phyloP scores from a whole-genome alignment of 306 rosid genomes.

The Psophocarpus tetragonolobus region DNA sequence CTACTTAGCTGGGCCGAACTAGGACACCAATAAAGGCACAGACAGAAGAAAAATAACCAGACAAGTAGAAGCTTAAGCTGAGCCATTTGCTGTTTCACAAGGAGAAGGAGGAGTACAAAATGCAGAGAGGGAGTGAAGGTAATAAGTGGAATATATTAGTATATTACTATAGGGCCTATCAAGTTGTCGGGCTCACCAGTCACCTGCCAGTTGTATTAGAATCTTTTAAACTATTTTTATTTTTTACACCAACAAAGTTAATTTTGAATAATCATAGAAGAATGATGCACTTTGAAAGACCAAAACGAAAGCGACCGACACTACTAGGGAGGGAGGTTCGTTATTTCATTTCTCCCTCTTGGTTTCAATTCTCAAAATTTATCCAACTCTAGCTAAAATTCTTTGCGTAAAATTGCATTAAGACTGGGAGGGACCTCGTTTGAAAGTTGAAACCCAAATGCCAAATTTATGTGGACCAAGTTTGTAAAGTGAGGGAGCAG shows the following conservation, averaged over 20 bases:
- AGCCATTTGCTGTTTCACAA: slow-evolving; percentile 43
- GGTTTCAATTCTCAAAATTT: neutral
- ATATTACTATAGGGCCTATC: slow-evolving; percentile 12
- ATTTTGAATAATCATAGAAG: slow-evolving; percentile 37
- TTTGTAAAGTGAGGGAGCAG: neutral
- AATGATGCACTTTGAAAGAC: slow-evolving; percentile 41
- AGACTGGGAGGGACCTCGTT: slow-evolving; percentile 3
- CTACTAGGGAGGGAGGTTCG: slow-evolving; percentile 14
- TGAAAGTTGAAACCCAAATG: slow-evolving; percentile 5
- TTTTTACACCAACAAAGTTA: slow-evolving; percentile 37
- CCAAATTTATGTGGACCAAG: slow-evolving; percentile 39
- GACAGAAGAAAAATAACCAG: slow-evolving; percentile 44
- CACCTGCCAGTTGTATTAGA: slow-evolving; percentile 48
- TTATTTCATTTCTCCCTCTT: slow-evolving; percentile 6
- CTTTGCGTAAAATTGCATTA: neutral
- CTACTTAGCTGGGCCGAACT: slow-evolving; percentile 59
- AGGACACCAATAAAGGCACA: slow-evolving; percentile 42
- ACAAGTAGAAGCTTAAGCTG: slow-evolving; percentile 34
- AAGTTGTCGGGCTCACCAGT: slow-evolving; percentile 39
- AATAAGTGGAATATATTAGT: slow-evolving; percentile 15
- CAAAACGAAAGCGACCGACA: slow-evolving; percentile 6
- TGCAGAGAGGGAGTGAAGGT: slow-evolving; percentile 26
- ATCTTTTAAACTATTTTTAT: slow-evolving; percentile 36
- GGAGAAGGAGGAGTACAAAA: neutral
- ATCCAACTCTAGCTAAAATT: slow-evolving; percentile 2